Base-by-base conservation (phyloP, 257 asterid genomes). In the Nyctanthes arbortristis region DNA sequence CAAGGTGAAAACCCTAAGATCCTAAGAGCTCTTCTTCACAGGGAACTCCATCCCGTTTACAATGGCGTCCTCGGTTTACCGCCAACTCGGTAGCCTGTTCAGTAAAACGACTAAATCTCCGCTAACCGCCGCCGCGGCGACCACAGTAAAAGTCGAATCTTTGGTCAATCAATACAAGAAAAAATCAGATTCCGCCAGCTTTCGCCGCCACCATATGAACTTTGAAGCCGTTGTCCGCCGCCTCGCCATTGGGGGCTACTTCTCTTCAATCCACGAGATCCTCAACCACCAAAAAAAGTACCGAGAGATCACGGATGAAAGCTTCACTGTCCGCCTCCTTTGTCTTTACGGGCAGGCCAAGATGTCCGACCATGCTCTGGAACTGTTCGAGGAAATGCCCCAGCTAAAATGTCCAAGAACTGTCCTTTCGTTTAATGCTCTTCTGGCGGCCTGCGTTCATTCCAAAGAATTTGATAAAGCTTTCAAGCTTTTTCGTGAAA, bases 361-460 rank as follows among this genome's bases (percentile, higher is more conserved):
- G 2, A 82, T 87, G 93, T 30, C 62, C 9, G 73, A 77, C 4
- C 80, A 73, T 13, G 89, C 91, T 8, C 71, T 66, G 62, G 71
- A 82, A 16, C 35, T 87, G 83, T 87, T 87, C 75, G 89, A 82
- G 25, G 85, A 84, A 82, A 72, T 87, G 83, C 91, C 91, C 22
- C 63, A 76, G 27, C 61, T 84, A 56, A 77, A 71, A 0, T 87
- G 90, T 70, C 78, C 78, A 2, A 80, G 81, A 6, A 82, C 86
- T 4, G 77, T 75, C 20, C 9, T 75, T 57, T 79, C 91, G 49
- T 84, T 84, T 73, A 82, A 87, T 16, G 84, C 79, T 54, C 87
- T 84, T 20, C 18, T 87, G 64, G 55, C 71, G 5, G 87, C 93
- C 54, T 79, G 75, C 69, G 40, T 80, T 7, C 43, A 76, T 5